Conservation (phyloP, 2,329 filamentous ascomycete genomes). For the Cordyceps militaris region DNA sequence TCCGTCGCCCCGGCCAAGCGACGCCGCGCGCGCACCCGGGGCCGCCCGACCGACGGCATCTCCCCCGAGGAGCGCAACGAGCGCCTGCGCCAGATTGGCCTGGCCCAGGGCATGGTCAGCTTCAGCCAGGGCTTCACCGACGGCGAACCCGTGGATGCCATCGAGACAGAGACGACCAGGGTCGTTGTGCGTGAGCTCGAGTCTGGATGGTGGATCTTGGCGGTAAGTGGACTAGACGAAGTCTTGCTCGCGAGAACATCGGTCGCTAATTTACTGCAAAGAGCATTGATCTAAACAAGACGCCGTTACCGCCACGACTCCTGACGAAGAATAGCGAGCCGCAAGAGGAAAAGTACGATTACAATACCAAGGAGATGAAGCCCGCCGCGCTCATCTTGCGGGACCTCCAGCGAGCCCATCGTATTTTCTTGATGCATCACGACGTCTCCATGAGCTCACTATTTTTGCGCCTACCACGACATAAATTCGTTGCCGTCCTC, state of each 20-base stretch:
- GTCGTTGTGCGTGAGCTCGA: slow-evolving; percentile 85
- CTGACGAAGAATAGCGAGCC: slow-evolving; percentile 34
- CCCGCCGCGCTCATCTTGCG: slow-evolving; percentile 69
- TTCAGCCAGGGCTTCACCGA: slow-evolving; percentile 85
- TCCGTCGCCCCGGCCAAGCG: slow-evolving; percentile 29
- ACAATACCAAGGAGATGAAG: slow-evolving; percentile 85
- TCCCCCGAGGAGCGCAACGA: slow-evolving; percentile 70
- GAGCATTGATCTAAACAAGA: slow-evolving; percentile 67
- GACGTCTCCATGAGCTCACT: slow-evolving; percentile 65
- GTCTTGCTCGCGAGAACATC: neutral
- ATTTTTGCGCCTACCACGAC: slow-evolving; percentile 54
- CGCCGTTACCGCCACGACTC: slow-evolving; percentile 53
- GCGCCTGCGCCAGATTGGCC: slow-evolving; percentile 82
- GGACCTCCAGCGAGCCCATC: slow-evolving; percentile 77
- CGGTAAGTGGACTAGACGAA: slow-evolving; percentile 46
- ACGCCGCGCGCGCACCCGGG: slow-evolving; percentile 28
- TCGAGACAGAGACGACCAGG: slow-evolving; percentile 85
- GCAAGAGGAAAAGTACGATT: slow-evolving; percentile 53
- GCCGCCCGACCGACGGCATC: slow-evolving; percentile 34
- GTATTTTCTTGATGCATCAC: slow-evolving; percentile 82
- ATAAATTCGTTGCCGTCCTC: slow-evolving; percentile 65
- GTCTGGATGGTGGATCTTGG: slow-evolving; percentile 89
- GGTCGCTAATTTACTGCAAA: slow-evolving; percentile 13
- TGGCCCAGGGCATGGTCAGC: slow-evolving; percentile 93
- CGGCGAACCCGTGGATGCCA: slow-evolving; percentile 67